Evolutionary conservation across 1,139 yeast species (phyloP), one percentile per base, ranked within the genome.

Genomic region (Geotrichum bryndzae): DNA sequence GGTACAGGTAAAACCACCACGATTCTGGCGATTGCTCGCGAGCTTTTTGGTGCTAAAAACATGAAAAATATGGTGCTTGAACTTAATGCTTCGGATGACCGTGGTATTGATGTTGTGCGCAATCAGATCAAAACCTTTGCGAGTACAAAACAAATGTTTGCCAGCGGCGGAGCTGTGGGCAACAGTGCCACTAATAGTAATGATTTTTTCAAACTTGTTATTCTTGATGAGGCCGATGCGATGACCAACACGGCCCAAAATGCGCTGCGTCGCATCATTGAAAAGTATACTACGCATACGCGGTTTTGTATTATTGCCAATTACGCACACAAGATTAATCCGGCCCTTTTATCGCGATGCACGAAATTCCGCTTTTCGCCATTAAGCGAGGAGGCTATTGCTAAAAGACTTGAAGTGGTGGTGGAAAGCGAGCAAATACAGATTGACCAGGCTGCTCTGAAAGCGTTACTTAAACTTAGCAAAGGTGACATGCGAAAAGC

Each of bases 1-100:
- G 99, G 99, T 31, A 92, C 97, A 0, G 99, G 99, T 66, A 94
- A 94, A 73, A 94, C 99, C 0, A 90, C 97, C 0, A 92, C 97
- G 1, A 89, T 94, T 65, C 82, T 89, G 46, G 98, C 98, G 0
- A 77, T 94, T 64, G 97, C 99, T 1, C 80, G 84, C 60, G 97
- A 92, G 70, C 85, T 94, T n/a, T 94, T 90, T 70, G 98, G 98
- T 1, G 63, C 45, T 25, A 80, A 85, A 53, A 86, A 86, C 70
- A 90, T 89, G 75, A 83, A 82, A 68, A 89, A 88, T 72, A 90
- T 90, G 96, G 97, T 94, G 2, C 77, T 94, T 65, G 98, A 96
- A 70, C 82, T 95, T 69, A 88, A 88, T 71, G 96, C 96, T 2
- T 85, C 91, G 0, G 96, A 88, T 71, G 96, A 88, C 72, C 81